Evolutionary conservation across 306 rosid genomes (phyloP).

Genomic region (Senna siamea): DNA sequence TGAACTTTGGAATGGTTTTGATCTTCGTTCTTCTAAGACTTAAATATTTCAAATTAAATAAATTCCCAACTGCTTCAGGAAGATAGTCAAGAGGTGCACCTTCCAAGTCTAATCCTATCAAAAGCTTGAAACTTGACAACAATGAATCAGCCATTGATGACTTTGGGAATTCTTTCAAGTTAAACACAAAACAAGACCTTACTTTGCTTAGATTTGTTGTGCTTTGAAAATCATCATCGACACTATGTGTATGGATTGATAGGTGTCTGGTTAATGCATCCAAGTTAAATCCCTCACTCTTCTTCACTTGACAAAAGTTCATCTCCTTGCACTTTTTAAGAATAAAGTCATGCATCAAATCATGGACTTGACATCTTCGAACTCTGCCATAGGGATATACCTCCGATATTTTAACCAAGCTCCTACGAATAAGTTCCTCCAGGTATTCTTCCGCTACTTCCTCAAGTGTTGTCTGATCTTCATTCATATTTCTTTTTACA

Average conservation of each 20-base stretch:
- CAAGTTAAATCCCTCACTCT: not conserved
- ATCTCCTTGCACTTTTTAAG: not conserved
- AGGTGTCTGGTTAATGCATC: not conserved
- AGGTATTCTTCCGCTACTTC: slow-evolving; percentile 14
- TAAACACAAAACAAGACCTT: slow-evolving; percentile 20
- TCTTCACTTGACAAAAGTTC: slow-evolving; percentile 7
- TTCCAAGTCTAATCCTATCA: slow-evolving; percentile 28
- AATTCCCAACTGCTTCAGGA: not conserved
- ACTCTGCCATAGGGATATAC: not conserved
- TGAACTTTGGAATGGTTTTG: slow-evolving; percentile 17
- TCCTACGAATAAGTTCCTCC: not conserved
- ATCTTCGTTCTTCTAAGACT: slow-evolving; percentile 3
- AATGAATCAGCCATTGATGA: not conserved
- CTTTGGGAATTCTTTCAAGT: not conserved
- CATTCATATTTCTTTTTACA: not conserved
- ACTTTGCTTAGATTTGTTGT: not conserved
- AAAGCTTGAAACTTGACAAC: slow-evolving; percentile 6
- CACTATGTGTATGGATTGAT: not conserved
- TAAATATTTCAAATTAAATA: slow-evolving; percentile 26
- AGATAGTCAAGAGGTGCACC: not conserved
- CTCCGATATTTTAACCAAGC: not conserved
- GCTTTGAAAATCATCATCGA: not conserved
- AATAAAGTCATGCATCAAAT: not conserved
- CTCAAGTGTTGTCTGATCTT: not conserved
- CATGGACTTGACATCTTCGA: not conserved